Evolutionary conservation across 257 asterid genomes (phyloP).

Genomic region (Ilex asprella): DNA sequence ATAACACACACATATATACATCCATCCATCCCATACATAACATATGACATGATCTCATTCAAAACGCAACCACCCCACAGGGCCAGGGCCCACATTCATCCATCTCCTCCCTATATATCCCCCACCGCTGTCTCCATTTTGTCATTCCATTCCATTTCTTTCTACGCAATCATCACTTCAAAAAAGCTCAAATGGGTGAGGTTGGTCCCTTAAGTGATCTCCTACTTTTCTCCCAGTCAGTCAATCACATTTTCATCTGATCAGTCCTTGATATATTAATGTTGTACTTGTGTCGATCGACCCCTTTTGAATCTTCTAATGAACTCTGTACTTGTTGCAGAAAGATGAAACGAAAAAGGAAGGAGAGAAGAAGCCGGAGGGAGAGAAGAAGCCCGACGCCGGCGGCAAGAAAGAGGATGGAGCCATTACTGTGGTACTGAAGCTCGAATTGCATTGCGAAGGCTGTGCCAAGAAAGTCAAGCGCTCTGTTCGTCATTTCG

Average conservation of each 20-base stretch:
- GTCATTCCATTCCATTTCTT: conserved; percentile 17
- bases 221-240: background rate
- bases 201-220: conserved; percentile 17
- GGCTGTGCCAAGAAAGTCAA: conserved; percentile 91
- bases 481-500: conserved; percentile 43
- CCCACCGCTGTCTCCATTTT: conserved; percentile 47
- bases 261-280: too few species aligned
- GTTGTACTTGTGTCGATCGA: too few species aligned
- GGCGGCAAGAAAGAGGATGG: conserved; percentile 38
- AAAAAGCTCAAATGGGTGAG: conserved; percentile 52
- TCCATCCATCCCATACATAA: conserved; percentile 7
- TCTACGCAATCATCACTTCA: background rate
- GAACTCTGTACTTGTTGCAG: conserved; percentile 29
- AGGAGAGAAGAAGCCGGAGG: conserved; percentile 33
- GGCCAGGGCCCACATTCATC: background rate
- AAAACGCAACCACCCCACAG: background rate
- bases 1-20: conserved; percentile 8
- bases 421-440: conserved; percentile 42
- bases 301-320: background rate
- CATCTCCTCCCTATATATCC: conserved; percentile 36
- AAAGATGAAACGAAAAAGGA: conserved; percentile 34
- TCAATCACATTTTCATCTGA: background rate
- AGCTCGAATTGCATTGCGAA: conserved; percentile 82
- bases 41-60: conserved; percentile 14
- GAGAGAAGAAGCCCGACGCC: conserved; percentile 15